Conservation (phyloP, 345 rosid species). For the Euphorbia tirucalli region DNA sequence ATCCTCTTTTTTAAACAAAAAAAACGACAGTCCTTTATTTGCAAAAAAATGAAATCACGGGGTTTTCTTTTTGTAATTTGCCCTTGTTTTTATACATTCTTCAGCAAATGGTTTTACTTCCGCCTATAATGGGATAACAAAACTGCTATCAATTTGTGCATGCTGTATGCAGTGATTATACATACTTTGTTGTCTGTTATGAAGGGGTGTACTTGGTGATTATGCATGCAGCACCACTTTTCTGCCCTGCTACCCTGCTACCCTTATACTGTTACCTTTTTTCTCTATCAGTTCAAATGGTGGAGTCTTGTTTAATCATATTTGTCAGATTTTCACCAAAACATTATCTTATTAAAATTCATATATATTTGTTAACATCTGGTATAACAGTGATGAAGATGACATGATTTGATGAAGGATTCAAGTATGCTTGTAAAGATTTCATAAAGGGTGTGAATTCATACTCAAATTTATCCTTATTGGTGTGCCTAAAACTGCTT, state of each 20-base stretch:
- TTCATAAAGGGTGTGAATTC: background rate
- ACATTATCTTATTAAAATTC: background rate
- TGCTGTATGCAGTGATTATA: background rate
- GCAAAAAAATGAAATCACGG: no score
- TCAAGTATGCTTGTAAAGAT: background rate
- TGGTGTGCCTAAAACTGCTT: background rate
- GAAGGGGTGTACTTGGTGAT: background rate
- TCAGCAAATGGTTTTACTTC: slow-evolving; percentile 4
- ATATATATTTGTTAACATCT: background rate
- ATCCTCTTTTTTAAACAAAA: no score
- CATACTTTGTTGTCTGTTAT: background rate
- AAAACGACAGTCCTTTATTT: no score
- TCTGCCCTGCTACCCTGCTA: background rate
- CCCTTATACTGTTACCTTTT: background rate
- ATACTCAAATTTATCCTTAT: background rate
- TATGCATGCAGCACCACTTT: background rate
- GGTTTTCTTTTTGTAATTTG: no score
- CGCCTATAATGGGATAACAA: background rate
- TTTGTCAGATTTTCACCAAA: background rate
- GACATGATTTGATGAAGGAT: background rate
- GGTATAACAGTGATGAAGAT: background rate
- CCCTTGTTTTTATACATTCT: background rate
- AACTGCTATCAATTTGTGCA: background rate
- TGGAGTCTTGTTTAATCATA: background rate
- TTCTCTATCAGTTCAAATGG: background rate